Base-by-base conservation (phyloP, 2,329 filamentous ascomycete genomes). In the Cladosporium sp. region DNA sequence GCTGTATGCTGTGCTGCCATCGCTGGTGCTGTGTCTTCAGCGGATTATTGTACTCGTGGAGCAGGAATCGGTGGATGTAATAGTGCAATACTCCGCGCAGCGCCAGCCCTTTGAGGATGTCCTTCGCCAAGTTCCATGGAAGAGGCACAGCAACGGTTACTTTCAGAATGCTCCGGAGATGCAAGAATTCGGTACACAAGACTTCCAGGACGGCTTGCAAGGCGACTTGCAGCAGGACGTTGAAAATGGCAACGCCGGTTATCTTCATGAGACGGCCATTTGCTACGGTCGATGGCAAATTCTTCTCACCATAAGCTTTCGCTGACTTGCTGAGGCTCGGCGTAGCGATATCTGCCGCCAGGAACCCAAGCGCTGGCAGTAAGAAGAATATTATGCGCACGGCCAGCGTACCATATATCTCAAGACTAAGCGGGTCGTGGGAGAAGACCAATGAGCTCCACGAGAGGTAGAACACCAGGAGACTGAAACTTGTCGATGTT, bases 381-480 rank as follows among this genome's bases (percentile, higher is more conserved):
- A 93, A 72, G 71, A 84, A 95, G 63, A 91, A 83, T 4, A 87
- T 59, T 9, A 84, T 54, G 40, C 87, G 84, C 45, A 90, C 74
- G 19, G 80, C 79, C 4, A 88, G 67, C 0, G 85, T 84, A 52
- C 84, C 87, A 49, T 87, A 74, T 1, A 93, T 67, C 67, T 95
- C 89, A 53, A 95, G 81, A 54, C 82, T 80, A 13, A 93, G 74
- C 0, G 87, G 83, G 1, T 85, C 77, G 62, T 95, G 86, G 6
- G 86, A 86, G 3, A 92, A 74, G 37, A 95, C 82, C 32, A 96
- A 78, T 0, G 88, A 92, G 5, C 83, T 83, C 90, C 90, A 95
- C 61, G 88, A 92, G 73, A 95, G 80, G 68, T 90, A 92, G 70
- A 95, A 93, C 74, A 95, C 91, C 57, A 95, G 74, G 19, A 95